Conservation (phyloP, 2,329 filamentous ascomycete species). For the Cadophora luteo-olivacea region DNA sequence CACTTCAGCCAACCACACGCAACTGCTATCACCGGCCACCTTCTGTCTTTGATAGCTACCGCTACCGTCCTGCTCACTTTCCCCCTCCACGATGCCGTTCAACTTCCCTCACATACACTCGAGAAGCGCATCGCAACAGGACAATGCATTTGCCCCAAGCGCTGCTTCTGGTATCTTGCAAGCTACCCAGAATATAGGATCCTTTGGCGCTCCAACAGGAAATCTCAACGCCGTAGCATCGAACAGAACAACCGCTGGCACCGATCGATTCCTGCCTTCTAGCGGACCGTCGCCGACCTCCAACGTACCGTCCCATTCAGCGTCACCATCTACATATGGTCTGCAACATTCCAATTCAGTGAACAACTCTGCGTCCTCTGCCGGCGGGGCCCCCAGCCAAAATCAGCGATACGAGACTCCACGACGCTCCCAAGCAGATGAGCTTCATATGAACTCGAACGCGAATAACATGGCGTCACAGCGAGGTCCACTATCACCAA, state of each 20-base stretch:
- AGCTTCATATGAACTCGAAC: conserved; percentile 58
- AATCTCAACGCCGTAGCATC: conserved; percentile 24
- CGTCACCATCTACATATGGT: conserved; percentile 28
- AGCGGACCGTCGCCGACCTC: conserved; percentile 15
- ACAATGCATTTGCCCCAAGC: conserved; percentile 23
- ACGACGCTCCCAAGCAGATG: conserved; percentile 52
- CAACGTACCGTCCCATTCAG: conserved; percentile 6
- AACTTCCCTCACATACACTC: conserved; percentile 17
- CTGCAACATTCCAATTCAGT: conserved; percentile 32
- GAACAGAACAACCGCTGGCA: conserved; percentile 12
- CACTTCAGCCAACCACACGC: conserved; percentile 13
- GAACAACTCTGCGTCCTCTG: conserved; percentile 32
- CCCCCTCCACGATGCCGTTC: conserved; percentile 16
- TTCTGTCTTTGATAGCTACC: conserved; percentile 11
- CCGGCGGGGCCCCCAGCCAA: conserved; percentile 39
- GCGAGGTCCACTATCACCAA: conserved; percentile 45
- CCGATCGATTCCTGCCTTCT: conserved; percentile 16
- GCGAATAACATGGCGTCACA: conserved; percentile 43
- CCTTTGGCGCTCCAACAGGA: conserved; percentile 25
- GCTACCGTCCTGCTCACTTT: background rate
- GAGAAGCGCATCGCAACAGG: conserved; percentile 16
- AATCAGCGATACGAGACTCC: conserved; percentile 56
- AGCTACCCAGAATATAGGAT: conserved; percentile 27
- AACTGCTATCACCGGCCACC: conserved; percentile 7
- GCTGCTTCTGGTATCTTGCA: conserved; percentile 23